These are phyloP conservation scores for Talaromyces ruber DNA, from an alignment of 495 filamentous ascomycete genomes.

Conservation along the genomic window DNA sequence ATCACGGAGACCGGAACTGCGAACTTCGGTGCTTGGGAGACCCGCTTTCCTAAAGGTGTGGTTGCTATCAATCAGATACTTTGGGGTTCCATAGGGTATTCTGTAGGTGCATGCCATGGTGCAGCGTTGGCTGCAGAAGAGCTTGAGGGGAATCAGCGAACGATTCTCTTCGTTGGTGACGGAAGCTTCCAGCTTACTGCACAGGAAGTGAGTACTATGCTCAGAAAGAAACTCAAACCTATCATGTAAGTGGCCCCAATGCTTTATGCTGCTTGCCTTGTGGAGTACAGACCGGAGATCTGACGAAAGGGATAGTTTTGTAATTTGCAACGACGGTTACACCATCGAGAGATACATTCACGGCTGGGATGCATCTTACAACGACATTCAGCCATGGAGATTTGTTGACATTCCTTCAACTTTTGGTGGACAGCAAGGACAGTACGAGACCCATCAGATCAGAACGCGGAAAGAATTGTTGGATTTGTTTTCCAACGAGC, in stretches of 20 bases:
- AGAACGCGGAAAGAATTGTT: slow-evolving; percentile 64
- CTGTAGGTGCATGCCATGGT: slow-evolving; percentile 70
- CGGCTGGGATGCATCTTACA: slow-evolving; percentile 65
- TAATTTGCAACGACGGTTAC: slow-evolving; percentile 49
- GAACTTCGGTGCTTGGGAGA: slow-evolving; percentile 87
- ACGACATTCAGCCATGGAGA: slow-evolving; percentile 71
- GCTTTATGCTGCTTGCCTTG: slow-evolving; percentile 8
- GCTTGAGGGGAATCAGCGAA: slow-evolving; percentile 42
- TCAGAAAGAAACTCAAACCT: slow-evolving; percentile 65
- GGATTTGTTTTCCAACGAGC: slow-evolving; percentile 54
- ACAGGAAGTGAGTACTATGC: slow-evolving; percentile 82
- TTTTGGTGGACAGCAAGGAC: slow-evolving; percentile 54
- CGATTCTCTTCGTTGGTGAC: slow-evolving; percentile 82
- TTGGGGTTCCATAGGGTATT: slow-evolving; percentile 84
- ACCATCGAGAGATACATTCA: slow-evolving; percentile 50
- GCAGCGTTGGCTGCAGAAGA: slow-evolving; percentile 66
- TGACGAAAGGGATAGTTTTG: slow-evolving; percentile 37
- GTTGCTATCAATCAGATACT: slow-evolving; percentile 76
- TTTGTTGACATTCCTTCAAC: slow-evolving; percentile 56
- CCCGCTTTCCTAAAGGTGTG: slow-evolving; percentile 66
- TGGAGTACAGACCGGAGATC: background rate
- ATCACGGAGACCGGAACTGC: slow-evolving; percentile 86
- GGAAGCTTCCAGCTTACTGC: slow-evolving; percentile 78
- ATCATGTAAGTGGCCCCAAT: slow-evolving; percentile 52
- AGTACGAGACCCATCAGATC: slow-evolving; percentile 57